phyloP scores from a whole-genome alignment of 2,329 filamentous ascomycete genomes.

The Colletotrichum lini region DNA sequence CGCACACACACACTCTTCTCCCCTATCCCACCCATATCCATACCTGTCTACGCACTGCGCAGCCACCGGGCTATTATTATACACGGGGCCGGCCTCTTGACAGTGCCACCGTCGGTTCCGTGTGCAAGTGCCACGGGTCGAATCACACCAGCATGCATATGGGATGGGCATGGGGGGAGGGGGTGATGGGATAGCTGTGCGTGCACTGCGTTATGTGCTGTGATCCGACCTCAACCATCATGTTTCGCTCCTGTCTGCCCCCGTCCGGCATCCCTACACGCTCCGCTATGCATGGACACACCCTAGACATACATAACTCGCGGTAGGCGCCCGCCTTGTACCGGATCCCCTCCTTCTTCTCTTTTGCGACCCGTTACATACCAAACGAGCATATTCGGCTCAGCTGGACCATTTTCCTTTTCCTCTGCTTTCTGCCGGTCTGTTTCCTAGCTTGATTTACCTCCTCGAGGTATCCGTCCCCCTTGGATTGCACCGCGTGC shows the following conservation, averaged over 20 bases:
- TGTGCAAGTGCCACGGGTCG: conserved; percentile 35
- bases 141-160: conserved; percentile 43
- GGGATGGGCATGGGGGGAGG: conserved; percentile 23
- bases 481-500: conserved; percentile 24
- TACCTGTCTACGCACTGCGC: conserved; percentile 27
- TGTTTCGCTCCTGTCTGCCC: conserved; percentile 17
- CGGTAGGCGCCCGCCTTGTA: conserved; percentile 60
- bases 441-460: conserved; percentile 48
- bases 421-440: conserved; percentile 46
- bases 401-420: conserved; percentile 47
- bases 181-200: conserved; percentile 25
- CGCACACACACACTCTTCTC: conserved; percentile 14
- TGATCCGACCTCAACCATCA: conserved; percentile 41
- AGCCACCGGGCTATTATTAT: conserved; percentile 39
- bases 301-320: conserved; percentile 62
- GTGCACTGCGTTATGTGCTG: conserved; percentile 38
- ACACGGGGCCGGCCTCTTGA: conserved; percentile 28
- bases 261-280: conserved; percentile 27
- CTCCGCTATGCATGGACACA: conserved; percentile 37
- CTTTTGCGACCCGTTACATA: conserved; percentile 58
- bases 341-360: conserved; percentile 53
- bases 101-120: conserved; percentile 32
- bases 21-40: conserved; percentile 1
- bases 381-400: conserved; percentile 52
- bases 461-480: conserved; percentile 12